A percentile compares a stretch with the other conserved stretches of the same genome.
These are phyloP conservation scores for Solanum appendiculatum DNA, from an alignment of 257 asterid species.

Conservation along the genomic window DNA sequence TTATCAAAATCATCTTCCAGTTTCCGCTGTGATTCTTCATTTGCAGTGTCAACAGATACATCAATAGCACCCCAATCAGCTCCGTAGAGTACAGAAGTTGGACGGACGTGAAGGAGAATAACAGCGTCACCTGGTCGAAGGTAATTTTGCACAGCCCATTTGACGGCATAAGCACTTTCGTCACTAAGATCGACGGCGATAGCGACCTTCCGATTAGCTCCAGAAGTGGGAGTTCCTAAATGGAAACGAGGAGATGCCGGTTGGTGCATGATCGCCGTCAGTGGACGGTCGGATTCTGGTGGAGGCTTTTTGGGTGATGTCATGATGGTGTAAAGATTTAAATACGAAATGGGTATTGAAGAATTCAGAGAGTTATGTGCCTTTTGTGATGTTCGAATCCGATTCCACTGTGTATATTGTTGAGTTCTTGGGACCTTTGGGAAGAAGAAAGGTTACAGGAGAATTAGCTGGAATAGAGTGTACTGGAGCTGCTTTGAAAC, in stretches of 20 bases:
- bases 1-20: constrained; percentile 60
- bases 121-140: constrained; percentile 74
- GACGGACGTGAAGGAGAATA: constrained; percentile 56
- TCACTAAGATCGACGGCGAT: constrained; percentile 78
- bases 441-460: not conserved
- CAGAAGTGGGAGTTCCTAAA: constrained; percentile 35
- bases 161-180: constrained; percentile 64
- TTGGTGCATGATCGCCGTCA: constrained; percentile 48
- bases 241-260: constrained; percentile 64
- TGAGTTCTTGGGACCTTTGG: not conserved
- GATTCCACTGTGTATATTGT: not conserved
- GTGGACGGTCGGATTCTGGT: constrained; percentile 20
- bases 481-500: not conserved
- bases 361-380: not conserved
- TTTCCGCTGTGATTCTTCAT: constrained; percentile 55
- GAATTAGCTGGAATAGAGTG: not conserved
- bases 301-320: constrained; percentile 37
- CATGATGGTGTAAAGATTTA: constrained; percentile 12
- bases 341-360: not conserved
- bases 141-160: constrained; percentile 69
- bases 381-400: not conserved
- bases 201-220: constrained; percentile 51
- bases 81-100: constrained; percentile 37
- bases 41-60: constrained; percentile 23
- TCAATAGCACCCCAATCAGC: constrained; percentile 71